phyloP scores from a whole-genome alignment of 345 rosid genomes.

The Conringia planisiliqua region DNA sequence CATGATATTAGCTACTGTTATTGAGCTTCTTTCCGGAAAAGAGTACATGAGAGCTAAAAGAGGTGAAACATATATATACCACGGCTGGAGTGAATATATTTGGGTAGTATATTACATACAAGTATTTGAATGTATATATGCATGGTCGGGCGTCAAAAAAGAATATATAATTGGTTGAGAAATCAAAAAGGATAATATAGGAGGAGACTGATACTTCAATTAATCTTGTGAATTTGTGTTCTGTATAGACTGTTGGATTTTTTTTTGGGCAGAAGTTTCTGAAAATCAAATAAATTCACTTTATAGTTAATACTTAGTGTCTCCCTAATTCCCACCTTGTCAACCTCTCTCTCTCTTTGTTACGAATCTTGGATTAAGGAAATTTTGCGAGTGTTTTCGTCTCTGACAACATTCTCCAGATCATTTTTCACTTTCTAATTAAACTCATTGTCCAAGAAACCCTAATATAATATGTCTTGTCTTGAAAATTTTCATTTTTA shows the following conservation, averaged over 20 bases:
- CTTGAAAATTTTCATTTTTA: background rate
- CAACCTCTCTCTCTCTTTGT: background rate
- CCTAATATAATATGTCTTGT: background rate
- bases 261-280: constrained; percentile 23
- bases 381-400: background rate
- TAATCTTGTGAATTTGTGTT: constrained; percentile 5
- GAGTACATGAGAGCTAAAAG: too few relatives aligned
- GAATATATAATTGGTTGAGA: too few relatives aligned
- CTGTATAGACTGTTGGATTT: constrained; percentile 11
- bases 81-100: too few relatives aligned
- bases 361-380: background rate
- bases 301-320: constrained; percentile 20
- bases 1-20: too few relatives aligned
- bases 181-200: background rate
- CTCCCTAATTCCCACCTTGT: constrained; percentile 31
- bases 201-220: background rate
- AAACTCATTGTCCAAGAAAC: background rate
- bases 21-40: too few relatives aligned
- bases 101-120: background rate
- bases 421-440: background rate
- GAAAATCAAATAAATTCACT: constrained; percentile 23
- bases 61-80: too few relatives aligned
- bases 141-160: too few relatives aligned
- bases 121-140: background rate
- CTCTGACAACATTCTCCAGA: background rate